Evolutionary conservation across 1,284 basidiomycete genomes (phyloP).

Genomic region (Heimioporus punctisporus): DNA sequence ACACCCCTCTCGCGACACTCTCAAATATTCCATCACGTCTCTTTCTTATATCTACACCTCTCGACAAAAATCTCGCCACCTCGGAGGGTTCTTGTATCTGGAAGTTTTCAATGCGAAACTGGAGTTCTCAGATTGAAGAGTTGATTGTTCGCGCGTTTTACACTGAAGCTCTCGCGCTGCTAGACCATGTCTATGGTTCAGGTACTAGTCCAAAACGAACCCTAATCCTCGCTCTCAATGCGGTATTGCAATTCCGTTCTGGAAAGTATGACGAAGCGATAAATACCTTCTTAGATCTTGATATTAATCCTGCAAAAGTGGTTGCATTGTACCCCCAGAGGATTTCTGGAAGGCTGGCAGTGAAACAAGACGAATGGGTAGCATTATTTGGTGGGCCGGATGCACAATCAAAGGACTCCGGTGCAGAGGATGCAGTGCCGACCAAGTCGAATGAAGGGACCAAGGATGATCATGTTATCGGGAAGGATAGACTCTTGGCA

Average conservation of each 20-base stretch:
- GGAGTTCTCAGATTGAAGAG: constrained; percentile 87
- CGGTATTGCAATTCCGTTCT: constrained; percentile 75
- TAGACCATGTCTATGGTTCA: constrained; percentile 49
- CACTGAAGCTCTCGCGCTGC: constrained; percentile 78
- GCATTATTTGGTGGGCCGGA: constrained; percentile 82
- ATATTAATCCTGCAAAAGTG: constrained; percentile 94
- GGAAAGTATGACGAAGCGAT: constrained; percentile 79
- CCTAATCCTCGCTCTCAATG: constrained; percentile 70
- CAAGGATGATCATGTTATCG: constrained; percentile 14
- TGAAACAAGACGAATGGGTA: constrained; percentile 79
- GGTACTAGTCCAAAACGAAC: constrained; percentile 53
- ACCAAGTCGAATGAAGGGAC: constrained; percentile 25
- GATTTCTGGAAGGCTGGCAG: constrained; percentile 80
- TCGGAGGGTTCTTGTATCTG: constrained; percentile 80
- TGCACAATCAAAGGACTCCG: constrained; percentile 16
- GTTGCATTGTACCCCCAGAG: constrained; percentile 86
- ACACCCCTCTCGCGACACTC: constrained; percentile 33
- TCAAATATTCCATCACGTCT: constrained; percentile 44
- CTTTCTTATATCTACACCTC: constrained; percentile 74
- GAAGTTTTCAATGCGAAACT: constrained; percentile 71
- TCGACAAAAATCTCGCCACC: constrained; percentile 62
- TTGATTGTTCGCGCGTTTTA: constrained; percentile 77
- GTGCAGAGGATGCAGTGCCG: constrained; percentile 32
- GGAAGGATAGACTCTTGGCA: constrained; percentile 20
- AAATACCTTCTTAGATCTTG: constrained; percentile 86